Percentiles rank a stretch among this genome's conserved stretches.
These are phyloP conservation scores for Ceratocystis colombiana DNA, from an alignment of 2,329 filamentous ascomycete genomes.

Conservation along the genomic window DNA sequence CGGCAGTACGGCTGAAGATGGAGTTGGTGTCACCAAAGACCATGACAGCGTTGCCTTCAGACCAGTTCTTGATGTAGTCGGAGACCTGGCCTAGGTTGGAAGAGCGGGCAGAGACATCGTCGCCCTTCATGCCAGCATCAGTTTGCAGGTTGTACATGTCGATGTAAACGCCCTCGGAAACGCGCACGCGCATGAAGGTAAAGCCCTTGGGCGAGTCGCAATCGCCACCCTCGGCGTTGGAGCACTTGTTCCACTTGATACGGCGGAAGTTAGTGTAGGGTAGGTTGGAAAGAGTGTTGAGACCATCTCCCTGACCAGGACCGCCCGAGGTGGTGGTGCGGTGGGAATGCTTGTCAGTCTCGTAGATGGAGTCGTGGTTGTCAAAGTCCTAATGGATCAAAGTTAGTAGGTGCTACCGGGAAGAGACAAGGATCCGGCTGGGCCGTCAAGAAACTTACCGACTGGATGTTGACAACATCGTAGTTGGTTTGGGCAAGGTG, in stretches of 20 bases:
- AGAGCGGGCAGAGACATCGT: constrained; percentile 46
- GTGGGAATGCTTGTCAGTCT: constrained; percentile 48
- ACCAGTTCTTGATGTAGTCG: constrained; percentile 46
- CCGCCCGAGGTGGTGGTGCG: constrained; percentile 56
- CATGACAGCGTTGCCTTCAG: constrained; percentile 50
- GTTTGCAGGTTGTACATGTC: constrained; percentile 59
- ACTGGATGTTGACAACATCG: constrained; percentile 55
- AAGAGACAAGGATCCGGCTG: background rate
- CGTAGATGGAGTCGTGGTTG: constrained; percentile 55
- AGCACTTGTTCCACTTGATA: constrained; percentile 50
- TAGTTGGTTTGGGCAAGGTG: constrained; percentile 48
- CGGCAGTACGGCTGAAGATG: constrained; percentile 49
- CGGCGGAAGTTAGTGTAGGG: constrained; percentile 47
- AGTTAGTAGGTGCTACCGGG: constrained; percentile 7
- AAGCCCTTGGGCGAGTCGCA: constrained; percentile 62
- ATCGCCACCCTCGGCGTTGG: constrained; percentile 45
- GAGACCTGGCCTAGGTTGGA: constrained; percentile 51
- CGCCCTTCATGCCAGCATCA: constrained; percentile 49
- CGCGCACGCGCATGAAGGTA: constrained; percentile 51
- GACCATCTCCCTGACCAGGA: constrained; percentile 50
- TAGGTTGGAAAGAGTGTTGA: constrained; percentile 54
- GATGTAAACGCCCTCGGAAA: constrained; percentile 42
- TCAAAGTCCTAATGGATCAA: constrained; percentile 45
- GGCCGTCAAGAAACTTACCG: constrained; percentile 34
- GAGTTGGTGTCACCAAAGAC: constrained; percentile 57